Base-by-base conservation (phyloP, 83 land plant genomes). In the Picea abies region DNA sequence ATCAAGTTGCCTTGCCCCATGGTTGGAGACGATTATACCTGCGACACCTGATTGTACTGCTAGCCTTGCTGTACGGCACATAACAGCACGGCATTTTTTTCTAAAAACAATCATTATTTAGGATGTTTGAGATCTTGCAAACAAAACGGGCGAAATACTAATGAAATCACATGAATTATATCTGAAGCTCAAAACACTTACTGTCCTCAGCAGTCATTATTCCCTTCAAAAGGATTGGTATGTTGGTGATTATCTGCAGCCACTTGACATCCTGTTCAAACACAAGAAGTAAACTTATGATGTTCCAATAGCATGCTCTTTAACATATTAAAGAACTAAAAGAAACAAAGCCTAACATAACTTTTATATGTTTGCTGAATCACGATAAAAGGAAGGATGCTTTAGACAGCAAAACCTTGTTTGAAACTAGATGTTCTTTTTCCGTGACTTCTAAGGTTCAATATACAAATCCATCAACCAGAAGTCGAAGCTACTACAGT, bases 1-100 rank as follows among this genome's bases (percentile, higher is more conserved):
- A n/a, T n/a, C n/a, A n/a, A n/a, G n/a, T n/a, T n/a, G n/a, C n/a
- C 99, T 93, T 68, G 97, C 99, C 65, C 99, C 99, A 83, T 96
- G 99, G 82, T 96, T 96, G 26, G 99, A 96, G 35, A 96, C 99
- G 76, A 96, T 94, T 67, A 96, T 93, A 76, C 99, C 97, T 80
- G 99, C 97, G 68, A 90, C 97, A 61, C 97, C 99, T 82, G 79
- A 63, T 83, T 94, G 90, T 5, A 96, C 23, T 15, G 99, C 93
- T 69, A 94, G 71, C 81, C 90, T 91, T 52, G 99, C 90, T 88
- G 90, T 96, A 93, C 10, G 11, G 52, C 10, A 49, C 52, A 49
- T 49, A 49, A 49, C 52, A 49, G 52, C 52, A 49, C n/a, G n/a
- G n/a, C n/a, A n/a, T n/a, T n/a, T n/a, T n/a, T n/a, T n/a, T n/a